Percentiles rank a stretch among this genome's conserved stretches.
These are phyloP conservation scores for Balansia obtecta DNA, from an alignment of 2,329 filamentous ascomycete species.

Conservation along the genomic window DNA sequence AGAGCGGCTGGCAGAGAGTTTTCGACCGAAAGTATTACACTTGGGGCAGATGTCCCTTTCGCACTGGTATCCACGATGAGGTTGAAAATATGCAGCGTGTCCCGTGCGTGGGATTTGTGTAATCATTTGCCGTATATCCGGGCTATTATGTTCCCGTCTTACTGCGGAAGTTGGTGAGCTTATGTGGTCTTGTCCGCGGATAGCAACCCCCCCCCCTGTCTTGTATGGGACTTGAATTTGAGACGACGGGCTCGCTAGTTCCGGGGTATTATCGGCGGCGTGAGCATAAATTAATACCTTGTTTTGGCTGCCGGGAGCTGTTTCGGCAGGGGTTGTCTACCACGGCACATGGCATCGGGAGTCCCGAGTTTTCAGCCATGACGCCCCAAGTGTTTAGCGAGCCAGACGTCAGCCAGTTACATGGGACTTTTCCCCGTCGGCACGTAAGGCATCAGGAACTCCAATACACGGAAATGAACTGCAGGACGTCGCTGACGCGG, in stretches of 20 bases:
- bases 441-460: no score
- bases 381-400: not conserved
- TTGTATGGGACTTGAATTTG: not conserved
- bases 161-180: not conserved
- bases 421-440: no score
- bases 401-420: not conserved
- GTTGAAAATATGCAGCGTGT: no score
- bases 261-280: not conserved
- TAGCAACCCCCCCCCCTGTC: not conserved
- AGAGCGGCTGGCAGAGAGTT: no score
- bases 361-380: not conserved
- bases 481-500: no score
- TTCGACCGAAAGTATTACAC: no score
- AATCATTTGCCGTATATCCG: no score
- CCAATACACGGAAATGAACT: no score
- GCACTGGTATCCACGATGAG: no score
- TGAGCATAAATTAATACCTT: not conserved
- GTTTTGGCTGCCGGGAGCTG: not conserved
- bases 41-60: no score
- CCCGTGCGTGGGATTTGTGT: no score
- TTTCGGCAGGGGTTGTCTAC: not conserved
- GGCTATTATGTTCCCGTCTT: no score
- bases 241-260: not conserved
- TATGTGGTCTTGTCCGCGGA: not conserved
- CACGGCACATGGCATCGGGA: not conserved